These are phyloP conservation scores for Pyrenophora graminea DNA, from an alignment of 2,329 filamentous ascomycete species.

Conservation along the genomic window DNA sequence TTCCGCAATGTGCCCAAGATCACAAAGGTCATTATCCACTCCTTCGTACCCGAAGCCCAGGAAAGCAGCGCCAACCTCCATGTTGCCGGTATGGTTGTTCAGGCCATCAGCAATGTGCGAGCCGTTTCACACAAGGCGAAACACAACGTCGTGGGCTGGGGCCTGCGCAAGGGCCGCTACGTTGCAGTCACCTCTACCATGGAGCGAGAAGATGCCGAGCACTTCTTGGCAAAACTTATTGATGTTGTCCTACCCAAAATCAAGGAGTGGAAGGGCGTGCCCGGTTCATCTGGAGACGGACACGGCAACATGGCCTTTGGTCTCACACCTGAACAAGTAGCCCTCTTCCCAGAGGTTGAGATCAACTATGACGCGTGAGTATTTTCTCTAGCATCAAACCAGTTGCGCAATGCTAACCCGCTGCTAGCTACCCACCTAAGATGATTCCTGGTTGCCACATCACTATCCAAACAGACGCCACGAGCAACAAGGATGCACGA, in stretches of 20 bases:
- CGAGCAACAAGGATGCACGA: slow-evolving; percentile 81
- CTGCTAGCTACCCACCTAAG: slow-evolving; percentile 62
- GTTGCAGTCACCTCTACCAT: slow-evolving; percentile 78
- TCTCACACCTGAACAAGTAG: slow-evolving; percentile 73
- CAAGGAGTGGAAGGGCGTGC: slow-evolving; percentile 91
- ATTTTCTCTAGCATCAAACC: not conserved
- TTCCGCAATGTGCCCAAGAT: slow-evolving; percentile 87
- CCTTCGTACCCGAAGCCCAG: slow-evolving; percentile 68
- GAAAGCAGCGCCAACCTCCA: slow-evolving; percentile 76
- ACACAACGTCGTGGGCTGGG: slow-evolving; percentile 74
- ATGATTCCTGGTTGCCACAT: slow-evolving; percentile 88
- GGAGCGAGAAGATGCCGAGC: slow-evolving; percentile 77
- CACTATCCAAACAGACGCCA: slow-evolving; percentile 81
- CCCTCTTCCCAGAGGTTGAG: slow-evolving; percentile 90
- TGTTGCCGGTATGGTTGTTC: slow-evolving; percentile 80
- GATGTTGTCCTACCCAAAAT: slow-evolving; percentile 91
- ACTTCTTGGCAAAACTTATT: slow-evolving; percentile 88
- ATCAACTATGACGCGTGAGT: slow-evolving; percentile 89
- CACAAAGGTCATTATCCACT: slow-evolving; percentile 78
- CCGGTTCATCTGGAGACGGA: slow-evolving; percentile 77
- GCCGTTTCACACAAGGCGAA: slow-evolving; percentile 71
- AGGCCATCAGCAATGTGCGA: slow-evolving; percentile 80
- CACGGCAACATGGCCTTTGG: slow-evolving; percentile 88
- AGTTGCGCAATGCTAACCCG: slow-evolving; percentile 10
- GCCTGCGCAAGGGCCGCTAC: slow-evolving; percentile 70